A percentile compares a stretch with the other conserved stretches of the same genome.
phyloP scores from a whole-genome alignment of 345 rosid species.

The Hypericum perforatum region DNA sequence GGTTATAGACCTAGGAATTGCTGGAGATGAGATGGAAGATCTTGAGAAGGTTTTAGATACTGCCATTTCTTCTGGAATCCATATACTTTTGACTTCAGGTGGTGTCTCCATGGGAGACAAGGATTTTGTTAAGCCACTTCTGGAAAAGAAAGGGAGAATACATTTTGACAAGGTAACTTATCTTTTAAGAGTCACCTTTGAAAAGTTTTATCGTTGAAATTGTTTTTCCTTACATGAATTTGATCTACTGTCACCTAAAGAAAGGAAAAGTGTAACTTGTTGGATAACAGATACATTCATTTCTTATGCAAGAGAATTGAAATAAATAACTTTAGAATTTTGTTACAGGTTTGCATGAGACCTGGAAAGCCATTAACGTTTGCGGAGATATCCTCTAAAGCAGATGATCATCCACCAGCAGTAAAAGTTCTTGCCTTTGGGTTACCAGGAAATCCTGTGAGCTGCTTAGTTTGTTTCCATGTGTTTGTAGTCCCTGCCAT shows the following conservation, averaged over 20 bases:
- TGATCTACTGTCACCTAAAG: background rate
- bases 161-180: conserved; percentile 60
- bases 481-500: conserved; percentile 77
- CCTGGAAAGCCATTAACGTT: conserved; percentile 94
- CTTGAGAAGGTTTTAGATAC: conserved; percentile 53
- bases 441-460: conserved; percentile 95
- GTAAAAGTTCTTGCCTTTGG: conserved; percentile 81
- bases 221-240: background rate
- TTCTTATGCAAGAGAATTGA: conserved; percentile 5
- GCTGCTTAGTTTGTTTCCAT: conserved; percentile 87
- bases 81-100: conserved; percentile 84
- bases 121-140: conserved; percentile 82
- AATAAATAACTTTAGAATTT: conserved; percentile 1
- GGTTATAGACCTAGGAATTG: conserved; percentile 80
- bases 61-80: conserved; percentile 53
- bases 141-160: conserved; percentile 60
- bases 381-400: conserved; percentile 52
- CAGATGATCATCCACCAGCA: conserved; percentile 17
- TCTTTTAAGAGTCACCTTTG: background rate
- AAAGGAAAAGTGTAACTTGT: too few species aligned
- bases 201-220: background rate
- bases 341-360: conserved; percentile 72
- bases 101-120: conserved; percentile 99
- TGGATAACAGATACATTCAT: background rate
- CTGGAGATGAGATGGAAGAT: conserved; percentile 57